Conservation (phyloP, 257 asterid species). For the Echites panduratus region DNA sequence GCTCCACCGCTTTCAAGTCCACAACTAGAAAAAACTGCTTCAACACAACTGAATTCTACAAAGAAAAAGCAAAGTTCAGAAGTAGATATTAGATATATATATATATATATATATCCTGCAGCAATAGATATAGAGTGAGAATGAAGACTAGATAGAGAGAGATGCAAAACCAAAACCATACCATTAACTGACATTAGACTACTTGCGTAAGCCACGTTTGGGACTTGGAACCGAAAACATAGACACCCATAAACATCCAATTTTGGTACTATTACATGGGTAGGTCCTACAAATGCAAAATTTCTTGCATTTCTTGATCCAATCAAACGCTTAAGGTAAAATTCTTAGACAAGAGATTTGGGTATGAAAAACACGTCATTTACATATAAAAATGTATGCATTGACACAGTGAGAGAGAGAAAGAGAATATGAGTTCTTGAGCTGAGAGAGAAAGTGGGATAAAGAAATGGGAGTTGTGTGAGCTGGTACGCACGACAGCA, state of each 20-base stretch:
- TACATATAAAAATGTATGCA: background rate
- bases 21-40: slow-evolving; percentile 27
- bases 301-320: slow-evolving; percentile 29
- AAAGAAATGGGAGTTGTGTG: slow-evolving; percentile 10
- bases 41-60: slow-evolving; percentile 14
- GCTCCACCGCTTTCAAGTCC: slow-evolving; percentile 36
- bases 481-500: slow-evolving; percentile 28
- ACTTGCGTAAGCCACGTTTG: slow-evolving; percentile 47
- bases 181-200: slow-evolving; percentile 22
- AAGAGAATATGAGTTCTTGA: slow-evolving; percentile 7
- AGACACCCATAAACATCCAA: slow-evolving; percentile 9
- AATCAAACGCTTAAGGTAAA: slow-evolving; percentile 4
- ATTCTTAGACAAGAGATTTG: slow-evolving; percentile 1
- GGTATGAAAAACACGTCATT: slow-evolving; percentile 7
- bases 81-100: background rate
- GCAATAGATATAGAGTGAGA: background rate
- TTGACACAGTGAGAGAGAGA: too few species aligned
- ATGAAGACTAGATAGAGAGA: slow-evolving; percentile 9
- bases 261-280: slow-evolving; percentile 9
- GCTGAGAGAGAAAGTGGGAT: slow-evolving; percentile 8
- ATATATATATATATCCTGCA: too few species aligned
- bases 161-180: slow-evolving; percentile 14
- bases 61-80: slow-evolving; percentile 17
- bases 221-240: slow-evolving; percentile 11
- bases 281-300: slow-evolving; percentile 31